Evolutionary conservation across 2,329 filamentous ascomycete species (phyloP).

Genomic region (Harringtonia aguacate): DNA sequence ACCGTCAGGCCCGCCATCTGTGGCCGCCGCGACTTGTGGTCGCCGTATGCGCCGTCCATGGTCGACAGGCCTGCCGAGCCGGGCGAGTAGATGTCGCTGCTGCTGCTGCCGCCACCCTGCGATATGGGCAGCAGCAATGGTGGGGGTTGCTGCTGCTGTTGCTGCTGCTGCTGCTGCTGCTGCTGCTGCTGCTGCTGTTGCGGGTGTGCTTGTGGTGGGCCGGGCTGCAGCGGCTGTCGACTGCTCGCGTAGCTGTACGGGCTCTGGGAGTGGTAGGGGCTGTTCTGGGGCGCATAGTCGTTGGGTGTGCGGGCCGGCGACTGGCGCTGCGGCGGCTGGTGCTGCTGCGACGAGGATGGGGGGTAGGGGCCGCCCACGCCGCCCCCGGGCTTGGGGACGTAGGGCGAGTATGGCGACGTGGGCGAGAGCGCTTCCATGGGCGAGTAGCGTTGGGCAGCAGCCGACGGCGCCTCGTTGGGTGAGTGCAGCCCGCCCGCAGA

Average conservation of each 20-base stretch:
- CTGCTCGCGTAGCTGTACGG: constrained; percentile 46
- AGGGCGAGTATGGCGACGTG: constrained; percentile 64
- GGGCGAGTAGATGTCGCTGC: constrained; percentile 48
- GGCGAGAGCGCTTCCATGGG: constrained; percentile 88
- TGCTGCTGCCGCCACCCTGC: constrained; percentile 51
- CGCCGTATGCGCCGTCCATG: constrained; percentile 55
- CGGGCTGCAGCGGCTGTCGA: constrained; percentile 23
- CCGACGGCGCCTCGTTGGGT: constrained; percentile 58
- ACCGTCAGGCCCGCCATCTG: constrained; percentile 7
- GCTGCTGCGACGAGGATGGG: constrained; percentile 18
- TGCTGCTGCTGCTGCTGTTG: constrained; percentile 49
- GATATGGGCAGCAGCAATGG: constrained; percentile 48
- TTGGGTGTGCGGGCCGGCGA: constrained; percentile 61
- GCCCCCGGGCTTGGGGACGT: constrained; percentile 48
- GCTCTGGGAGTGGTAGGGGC: constrained; percentile 28
- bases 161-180: constrained; percentile 37
- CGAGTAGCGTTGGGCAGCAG: constrained; percentile 84
- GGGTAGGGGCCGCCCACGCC: constrained; percentile 42
- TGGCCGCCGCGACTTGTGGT: constrained; percentile 43
- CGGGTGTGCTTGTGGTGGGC: constrained; percentile 11
- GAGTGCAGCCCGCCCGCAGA: constrained; percentile 55
- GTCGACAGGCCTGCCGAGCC: constrained; percentile 56
- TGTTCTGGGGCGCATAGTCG: constrained; percentile 37
- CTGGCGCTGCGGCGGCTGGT: constrained; percentile 42
- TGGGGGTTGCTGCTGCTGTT: constrained; percentile 42